Base-by-base conservation (phyloP, 23 red algal species). In the Gracilaria gracilis region DNA sequence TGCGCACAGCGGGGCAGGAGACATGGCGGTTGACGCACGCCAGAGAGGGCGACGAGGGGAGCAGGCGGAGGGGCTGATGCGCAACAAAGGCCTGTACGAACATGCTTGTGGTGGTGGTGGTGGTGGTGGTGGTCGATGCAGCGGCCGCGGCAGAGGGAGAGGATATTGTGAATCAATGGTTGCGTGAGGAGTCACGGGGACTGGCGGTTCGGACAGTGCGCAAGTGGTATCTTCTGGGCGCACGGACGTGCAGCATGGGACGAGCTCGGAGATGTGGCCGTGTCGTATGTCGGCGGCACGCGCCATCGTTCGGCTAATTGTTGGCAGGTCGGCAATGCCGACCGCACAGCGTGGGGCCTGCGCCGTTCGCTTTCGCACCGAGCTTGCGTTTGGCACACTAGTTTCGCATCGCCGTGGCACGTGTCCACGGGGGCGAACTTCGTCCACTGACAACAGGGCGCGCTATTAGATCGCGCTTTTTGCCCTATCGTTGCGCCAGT, bases 401-500 rank as follows among this genome's bases (percentile, higher is more conserved):
- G 4, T 19, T 23, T 3, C 23, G 54, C 54, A 58, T n/a, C 23
- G 59, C 14, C 17, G 9, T 19, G 11, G 27, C 59, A 19, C 64
- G 64, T 69, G 64, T 36, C 64, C 64, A 69, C 64, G 64, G 16
- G 64, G 59, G 24, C 16, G 25, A 14, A 0, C 1, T 11, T 36
- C 16, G 64, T 19, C 64, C 64, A 37, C 28, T 69, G 64, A 20
- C 64, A 9, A 32, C 9, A 69, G 4, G 64, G 32, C 16, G 64
- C 64, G 64, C 64, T 37, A 69, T 69, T 69, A 69, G 64, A 69
- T 69, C 31, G 31, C 64, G 3, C 64, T 34, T 34, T 4, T 13
- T 15, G 19, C 9, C n/a, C 9, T 28, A 5, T 77, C 50, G 38
- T 77, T 77, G 72, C 72, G 72, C 42, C 72, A 69, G 64, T 69